Evolutionary conservation across 2,329 filamentous ascomycete species (phyloP).

Genomic region (Fusarium sulawesiense): DNA sequence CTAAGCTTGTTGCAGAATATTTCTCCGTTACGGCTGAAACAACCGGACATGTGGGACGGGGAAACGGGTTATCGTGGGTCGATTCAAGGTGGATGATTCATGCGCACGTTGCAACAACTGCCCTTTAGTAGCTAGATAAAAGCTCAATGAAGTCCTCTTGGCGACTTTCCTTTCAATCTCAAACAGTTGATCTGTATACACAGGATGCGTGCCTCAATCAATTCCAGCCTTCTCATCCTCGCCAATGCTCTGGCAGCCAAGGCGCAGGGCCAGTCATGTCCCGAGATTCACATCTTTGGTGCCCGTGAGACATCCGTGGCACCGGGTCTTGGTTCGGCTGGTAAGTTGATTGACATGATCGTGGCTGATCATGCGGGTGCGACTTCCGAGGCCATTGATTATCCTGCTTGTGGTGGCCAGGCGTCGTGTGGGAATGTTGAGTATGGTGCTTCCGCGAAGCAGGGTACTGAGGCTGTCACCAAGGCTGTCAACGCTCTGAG

Average conservation of each 20-base stretch:
- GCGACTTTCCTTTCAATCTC: background rate
- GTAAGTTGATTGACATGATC: conserved; percentile 63
- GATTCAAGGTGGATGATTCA: background rate
- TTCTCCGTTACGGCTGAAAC: conserved; percentile 7
- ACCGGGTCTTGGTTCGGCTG: conserved; percentile 64
- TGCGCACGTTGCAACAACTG: background rate
- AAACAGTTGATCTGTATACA: background rate
- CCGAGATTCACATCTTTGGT: conserved; percentile 58
- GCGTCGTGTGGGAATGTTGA: conserved; percentile 66
- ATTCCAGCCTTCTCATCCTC: conserved; percentile 13
- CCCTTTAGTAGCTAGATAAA: background rate
- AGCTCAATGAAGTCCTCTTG: background rate
- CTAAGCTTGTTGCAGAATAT: rapidly evolving
- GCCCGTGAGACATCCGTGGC: conserved; percentile 62
- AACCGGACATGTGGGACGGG: background rate
- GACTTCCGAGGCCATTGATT: conserved; percentile 65
- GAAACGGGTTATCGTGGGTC: background rate
- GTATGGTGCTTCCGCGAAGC: conserved; percentile 68
- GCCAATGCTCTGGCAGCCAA: conserved; percentile 16
- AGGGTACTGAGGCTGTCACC: conserved; percentile 69
- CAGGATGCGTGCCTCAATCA: conserved; percentile 27
- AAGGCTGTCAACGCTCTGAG: conserved; percentile 70
- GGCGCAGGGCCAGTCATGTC: conserved; percentile 48
- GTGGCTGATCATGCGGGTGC: conserved; percentile 60
- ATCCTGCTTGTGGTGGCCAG: conserved; percentile 73